Conservation (phyloP, 2,329 filamentous ascomycete species). For the Fusarium caatingaense region DNA sequence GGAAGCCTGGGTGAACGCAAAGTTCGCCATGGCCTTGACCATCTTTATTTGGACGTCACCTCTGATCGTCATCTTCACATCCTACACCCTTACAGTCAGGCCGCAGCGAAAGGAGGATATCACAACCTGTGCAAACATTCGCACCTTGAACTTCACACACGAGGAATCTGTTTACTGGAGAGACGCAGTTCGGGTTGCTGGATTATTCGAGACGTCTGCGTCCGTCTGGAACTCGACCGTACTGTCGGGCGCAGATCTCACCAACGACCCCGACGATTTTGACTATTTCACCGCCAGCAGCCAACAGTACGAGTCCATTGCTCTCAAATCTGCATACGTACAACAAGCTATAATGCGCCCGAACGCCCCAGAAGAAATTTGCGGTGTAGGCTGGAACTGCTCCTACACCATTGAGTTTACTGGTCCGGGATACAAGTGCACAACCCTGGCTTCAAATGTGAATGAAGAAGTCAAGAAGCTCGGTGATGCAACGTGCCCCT, state of each 20-base stretch:
- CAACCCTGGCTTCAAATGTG: conserved; percentile 28
- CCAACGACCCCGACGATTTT: conserved; percentile 32
- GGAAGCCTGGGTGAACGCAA: conserved; percentile 41
- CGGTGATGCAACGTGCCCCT: conserved; percentile 31
- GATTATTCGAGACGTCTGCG: conserved; percentile 32
- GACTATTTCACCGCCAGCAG: conserved; percentile 41
- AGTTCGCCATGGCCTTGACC: conserved; percentile 43
- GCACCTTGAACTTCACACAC: conserved; percentile 44
- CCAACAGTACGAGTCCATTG: conserved; percentile 34
- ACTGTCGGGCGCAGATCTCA: not conserved
- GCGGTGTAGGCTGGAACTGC: conserved; percentile 44
- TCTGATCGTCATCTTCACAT: conserved; percentile 44
- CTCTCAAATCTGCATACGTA: conserved; percentile 34
- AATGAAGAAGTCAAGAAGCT: conserved; percentile 29
- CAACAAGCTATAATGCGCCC: conserved; percentile 36
- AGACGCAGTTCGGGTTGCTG: conserved; percentile 4
- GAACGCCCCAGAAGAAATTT: conserved; percentile 33
- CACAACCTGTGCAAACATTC: conserved; percentile 37
- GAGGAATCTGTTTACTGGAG: conserved; percentile 36
- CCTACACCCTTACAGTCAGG: conserved; percentile 40
- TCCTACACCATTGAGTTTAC: conserved; percentile 38
- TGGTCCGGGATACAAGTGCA: conserved; percentile 41
- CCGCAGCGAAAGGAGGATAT: conserved; percentile 19
- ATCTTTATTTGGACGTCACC: conserved; percentile 45
- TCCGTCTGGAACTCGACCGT: conserved; percentile 41